phyloP scores from a whole-genome alignment of 768 basidiomycete genomes.

The Omphalotus guepiniiformis region DNA sequence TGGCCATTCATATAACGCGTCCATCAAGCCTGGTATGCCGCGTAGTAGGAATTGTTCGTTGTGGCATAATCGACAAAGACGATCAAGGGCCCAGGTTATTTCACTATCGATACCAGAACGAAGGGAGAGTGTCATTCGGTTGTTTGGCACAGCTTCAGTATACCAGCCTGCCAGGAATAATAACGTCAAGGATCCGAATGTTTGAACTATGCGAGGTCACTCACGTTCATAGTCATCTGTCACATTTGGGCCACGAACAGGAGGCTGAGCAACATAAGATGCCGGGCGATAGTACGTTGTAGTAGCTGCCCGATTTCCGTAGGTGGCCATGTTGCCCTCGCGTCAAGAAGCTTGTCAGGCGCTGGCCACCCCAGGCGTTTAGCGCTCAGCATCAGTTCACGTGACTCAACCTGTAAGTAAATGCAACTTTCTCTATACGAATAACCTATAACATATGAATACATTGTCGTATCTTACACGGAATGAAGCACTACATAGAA shows the following conservation, averaged over 20 bases:
- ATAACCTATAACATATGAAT: no score
- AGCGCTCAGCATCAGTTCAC: neutral
- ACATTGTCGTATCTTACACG: no score
- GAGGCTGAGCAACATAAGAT: conserved; percentile 9
- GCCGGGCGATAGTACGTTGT: neutral
- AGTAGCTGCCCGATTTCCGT: neutral
- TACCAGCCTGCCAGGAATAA: conserved; percentile 62
- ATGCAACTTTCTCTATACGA: no score
- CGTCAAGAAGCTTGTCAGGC: neutral
- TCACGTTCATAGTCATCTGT: conserved; percentile 78
- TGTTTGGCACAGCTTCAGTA: conserved; percentile 72
- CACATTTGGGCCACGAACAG: conserved; percentile 35
- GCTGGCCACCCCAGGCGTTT: no score
- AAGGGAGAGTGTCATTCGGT: conserved; percentile 88
- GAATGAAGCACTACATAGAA: no score
- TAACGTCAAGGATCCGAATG: conserved; percentile 10
- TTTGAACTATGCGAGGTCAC: conserved; percentile 15
- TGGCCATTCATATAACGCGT: conserved; percentile 86
- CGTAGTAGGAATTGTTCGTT: conserved; percentile 75
- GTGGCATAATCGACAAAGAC: conserved; percentile 73
- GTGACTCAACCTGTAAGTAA: neutral
- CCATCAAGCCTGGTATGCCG: conserved; percentile 72
- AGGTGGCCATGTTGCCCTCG: neutral
- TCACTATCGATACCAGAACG: conserved; percentile 80
- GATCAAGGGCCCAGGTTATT: conserved; percentile 86